Conservation (phyloP, 495 filamentous ascomycete genomes). For the Pseudoneurospora amorphoporcata region DNA sequence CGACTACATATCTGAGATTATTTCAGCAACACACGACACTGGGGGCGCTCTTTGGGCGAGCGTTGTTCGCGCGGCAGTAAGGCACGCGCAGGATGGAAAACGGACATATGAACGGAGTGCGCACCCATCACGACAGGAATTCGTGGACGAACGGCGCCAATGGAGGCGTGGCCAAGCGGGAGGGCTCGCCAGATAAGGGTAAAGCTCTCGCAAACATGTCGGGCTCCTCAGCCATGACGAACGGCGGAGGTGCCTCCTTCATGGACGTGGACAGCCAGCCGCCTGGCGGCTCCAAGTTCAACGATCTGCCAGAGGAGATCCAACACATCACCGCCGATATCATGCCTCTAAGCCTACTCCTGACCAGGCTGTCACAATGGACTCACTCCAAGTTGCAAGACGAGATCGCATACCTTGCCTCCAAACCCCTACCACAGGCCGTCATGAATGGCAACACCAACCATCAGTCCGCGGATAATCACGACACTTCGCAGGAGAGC, state of each 20-base stretch:
- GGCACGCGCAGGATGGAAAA: conserved; percentile 37
- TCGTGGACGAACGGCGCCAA: conserved; percentile 30
- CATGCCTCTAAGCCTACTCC: conserved; percentile 55
- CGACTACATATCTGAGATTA: not conserved
- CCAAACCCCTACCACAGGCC: conserved; percentile 44
- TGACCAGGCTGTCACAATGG: conserved; percentile 69
- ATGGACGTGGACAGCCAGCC: conserved; percentile 14
- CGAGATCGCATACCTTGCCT: conserved; percentile 56
- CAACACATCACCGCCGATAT: conserved; percentile 69
- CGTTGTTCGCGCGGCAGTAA: conserved; percentile 4
- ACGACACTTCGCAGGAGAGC: conserved; percentile 55
- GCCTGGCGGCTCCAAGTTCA: conserved; percentile 23
- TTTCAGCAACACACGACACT: not conserved
- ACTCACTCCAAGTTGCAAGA: conserved; percentile 67
- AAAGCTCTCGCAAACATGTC: conserved; percentile 11
- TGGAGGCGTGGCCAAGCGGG: conserved; percentile 15
- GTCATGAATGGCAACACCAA: conserved; percentile 29
- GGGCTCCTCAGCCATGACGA: conserved; percentile 11
- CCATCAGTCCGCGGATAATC: conserved; percentile 12
- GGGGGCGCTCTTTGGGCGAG: not conserved
- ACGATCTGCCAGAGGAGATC: conserved; percentile 61
- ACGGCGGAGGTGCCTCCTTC: conserved; percentile 14
- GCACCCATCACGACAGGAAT: conserved; percentile 42
- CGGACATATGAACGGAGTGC: conserved; percentile 32
- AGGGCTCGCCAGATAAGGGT: conserved; percentile 13